phyloP scores from a whole-genome alignment of 2,329 filamentous ascomycete genomes.

The Sclerotinia spermophila region DNA sequence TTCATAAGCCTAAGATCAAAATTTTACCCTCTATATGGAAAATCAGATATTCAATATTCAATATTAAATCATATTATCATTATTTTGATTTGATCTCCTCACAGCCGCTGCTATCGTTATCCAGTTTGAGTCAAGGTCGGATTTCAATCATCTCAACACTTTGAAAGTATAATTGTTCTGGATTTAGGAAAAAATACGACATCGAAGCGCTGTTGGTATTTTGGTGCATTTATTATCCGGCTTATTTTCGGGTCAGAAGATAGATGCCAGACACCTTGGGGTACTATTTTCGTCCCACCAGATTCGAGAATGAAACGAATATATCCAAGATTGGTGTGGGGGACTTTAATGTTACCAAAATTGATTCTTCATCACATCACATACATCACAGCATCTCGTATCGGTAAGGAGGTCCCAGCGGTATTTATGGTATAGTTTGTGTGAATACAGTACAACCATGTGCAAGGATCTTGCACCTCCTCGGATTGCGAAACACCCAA shows the following conservation, averaged over 20 bases:
- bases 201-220: background rate
- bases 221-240: background rate
- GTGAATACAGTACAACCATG: slow-evolving; percentile 4
- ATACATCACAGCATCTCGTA: slow-evolving; percentile 2
- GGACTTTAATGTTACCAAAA: background rate
- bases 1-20: too few relatives aligned
- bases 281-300: background rate
- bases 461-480: slow-evolving; percentile 4
- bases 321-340: slow-evolving; percentile 1
- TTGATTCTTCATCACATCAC: background rate
- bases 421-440: slow-evolving; percentile 1
- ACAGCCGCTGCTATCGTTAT: background rate
- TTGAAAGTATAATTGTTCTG: background rate
- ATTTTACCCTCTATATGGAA: too few relatives aligned
- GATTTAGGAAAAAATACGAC: background rate
- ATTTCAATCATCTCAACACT: background rate
- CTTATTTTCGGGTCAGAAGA: background rate
- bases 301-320: background rate
- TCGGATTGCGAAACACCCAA: slow-evolving; percentile 9
- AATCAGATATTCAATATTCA: too few relatives aligned
- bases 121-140: background rate
- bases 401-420: background rate
- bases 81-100: background rate
- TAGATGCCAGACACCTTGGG: background rate
- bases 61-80: background rate